Base-by-base conservation (phyloP, 805 yeast genomes). In the Candida krabiensis region DNA sequence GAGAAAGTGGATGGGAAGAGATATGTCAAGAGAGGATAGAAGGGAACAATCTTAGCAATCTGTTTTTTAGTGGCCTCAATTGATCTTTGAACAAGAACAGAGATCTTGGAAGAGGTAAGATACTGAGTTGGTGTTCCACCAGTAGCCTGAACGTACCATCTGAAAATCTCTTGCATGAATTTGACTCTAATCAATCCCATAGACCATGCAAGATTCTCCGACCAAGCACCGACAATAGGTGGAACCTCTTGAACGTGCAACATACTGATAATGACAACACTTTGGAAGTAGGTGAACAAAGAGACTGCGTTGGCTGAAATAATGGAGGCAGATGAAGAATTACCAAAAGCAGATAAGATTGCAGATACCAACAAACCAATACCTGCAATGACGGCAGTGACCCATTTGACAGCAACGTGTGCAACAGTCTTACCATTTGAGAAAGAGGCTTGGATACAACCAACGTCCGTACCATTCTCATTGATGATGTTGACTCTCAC, bases 161-260 rank as follows among this genome's bases (percentile, higher is more conserved):
- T 70, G 61, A 86, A 83, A 45, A 86, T 81, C 43, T 78, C 67
- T 63, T 90, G 96, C 96, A 90, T 86, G 58, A 89, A 90, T 2
- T 56, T 53, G 28, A 85, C 75, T 58, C 83, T 70, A 50, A 90
- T 86, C 43, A 90, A 70, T 2, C 97, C 97, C 85, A 90, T 86
- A 2, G 96, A 86, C 97, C 97, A 90, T 19, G 88, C 89, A 55
- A 90, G 70, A 56, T 90, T 89, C 61, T 86, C 95, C 5, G 89
- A 70, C 97, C 97, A 90, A 8, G 96, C 80, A 9, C 85, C 74
- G 7, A 96, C 96, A 54, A 90, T 87, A 13, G 96, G 96, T 7
- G 97, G 97, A 4, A 86, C 82, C 41, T 83, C 70, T 53, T 83
- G 87, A 33, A 88, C 96, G 45, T 84, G 83, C 60, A 82, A 77